Base-by-base conservation (phyloP, 768 basidiomycete genomes). In the Rhodocollybia butyracea region DNA sequence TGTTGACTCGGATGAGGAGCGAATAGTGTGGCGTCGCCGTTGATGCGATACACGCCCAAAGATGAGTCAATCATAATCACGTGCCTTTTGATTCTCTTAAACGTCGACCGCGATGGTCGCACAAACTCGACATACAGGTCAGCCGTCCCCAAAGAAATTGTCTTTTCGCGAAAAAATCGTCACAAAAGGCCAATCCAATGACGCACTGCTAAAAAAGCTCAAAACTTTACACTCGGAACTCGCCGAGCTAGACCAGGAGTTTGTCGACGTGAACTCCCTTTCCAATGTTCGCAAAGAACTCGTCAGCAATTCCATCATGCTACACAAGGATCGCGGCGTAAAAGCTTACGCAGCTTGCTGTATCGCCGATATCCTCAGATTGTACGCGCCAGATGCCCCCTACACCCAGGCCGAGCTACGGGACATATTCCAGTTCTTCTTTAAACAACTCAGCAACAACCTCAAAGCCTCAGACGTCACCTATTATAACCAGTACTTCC, bases 371-470 rank as follows among this genome's bases (percentile, higher is more conserved):
- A 79, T 98, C 52, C 84, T 99, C 57, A 75, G 94, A 40, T 81
- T 98, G 36, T 98, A 93, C 68, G 97, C 97, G 1, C 97, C 97
- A 1, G 94, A 98, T 69, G 95, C 97, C 22, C 97, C 97, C 12
- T 98, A 96, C 67, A 95, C 88, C 13, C 85, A 88, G 47, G 71
- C 79, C 46, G 91, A 98, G 68, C 83, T 98, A 32, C 80, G 91
- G 76, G 94, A 97, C 70, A 95, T 98, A 67, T 99, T 99, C 71
- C 85, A 94, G 63, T 98, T 99, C 78, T 92, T 98, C 80, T 86
- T 94, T 67, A 77, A 84, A 32, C 96, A 97, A 68, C 85, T 99
- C 55, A 74, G 79, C 2, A 77, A 76, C 1, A 87, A 86, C 1
- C 83, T 94, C 64, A 88, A 86, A 59, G 83, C 86, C 36, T 73